These are phyloP conservation scores for Komagataella pseudopastoris DNA, from an alignment of 805 yeast species.

Conservation along the genomic window DNA sequence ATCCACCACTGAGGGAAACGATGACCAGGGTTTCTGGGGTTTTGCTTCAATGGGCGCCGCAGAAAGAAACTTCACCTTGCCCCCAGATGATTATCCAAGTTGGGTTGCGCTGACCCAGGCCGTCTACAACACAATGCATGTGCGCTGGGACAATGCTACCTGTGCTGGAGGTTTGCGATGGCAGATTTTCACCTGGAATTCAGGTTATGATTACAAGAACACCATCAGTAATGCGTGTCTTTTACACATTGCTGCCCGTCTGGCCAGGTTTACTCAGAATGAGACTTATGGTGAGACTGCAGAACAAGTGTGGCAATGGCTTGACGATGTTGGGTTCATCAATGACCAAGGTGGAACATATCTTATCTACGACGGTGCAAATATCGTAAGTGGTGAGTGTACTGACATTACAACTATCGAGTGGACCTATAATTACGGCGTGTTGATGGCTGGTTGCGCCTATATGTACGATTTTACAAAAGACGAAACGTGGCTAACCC, in stretches of 20 bases:
- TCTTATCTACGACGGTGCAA: conserved; percentile 60
- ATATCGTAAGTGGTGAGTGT: conserved; percentile 41
- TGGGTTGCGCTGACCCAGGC: conserved; percentile 87
- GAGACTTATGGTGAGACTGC: conserved; percentile 64
- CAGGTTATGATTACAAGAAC: conserved; percentile 89
- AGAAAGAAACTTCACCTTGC: conserved; percentile 72
- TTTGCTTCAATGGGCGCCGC: conserved; percentile 86
- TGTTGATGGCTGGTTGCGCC: conserved; percentile 69
- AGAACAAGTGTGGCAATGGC: conserved; percentile 72
- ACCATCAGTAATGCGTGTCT: conserved; percentile 84
- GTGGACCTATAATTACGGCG: conserved; percentile 85
- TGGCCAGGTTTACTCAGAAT: conserved; percentile 74
- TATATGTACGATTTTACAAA: conserved; percentile 63
- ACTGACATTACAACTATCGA: conserved; percentile 39
- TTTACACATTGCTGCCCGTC: conserved; percentile 76
- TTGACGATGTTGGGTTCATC: conserved; percentile 38
- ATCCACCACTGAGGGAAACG: conserved; percentile 90
- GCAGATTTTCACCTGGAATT: conserved; percentile 93
- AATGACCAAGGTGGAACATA: conserved; percentile 23
- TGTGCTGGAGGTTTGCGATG: conserved; percentile 92
- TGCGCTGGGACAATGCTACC: conserved; percentile 63
- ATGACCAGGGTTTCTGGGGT: conserved; percentile 98
- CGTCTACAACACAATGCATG: conserved; percentile 79
- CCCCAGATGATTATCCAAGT: conserved; percentile 43
- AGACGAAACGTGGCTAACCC: conserved; percentile 49